Conservation (phyloP, 2,329 filamentous ascomycete species). For the Botrytis porri region DNA sequence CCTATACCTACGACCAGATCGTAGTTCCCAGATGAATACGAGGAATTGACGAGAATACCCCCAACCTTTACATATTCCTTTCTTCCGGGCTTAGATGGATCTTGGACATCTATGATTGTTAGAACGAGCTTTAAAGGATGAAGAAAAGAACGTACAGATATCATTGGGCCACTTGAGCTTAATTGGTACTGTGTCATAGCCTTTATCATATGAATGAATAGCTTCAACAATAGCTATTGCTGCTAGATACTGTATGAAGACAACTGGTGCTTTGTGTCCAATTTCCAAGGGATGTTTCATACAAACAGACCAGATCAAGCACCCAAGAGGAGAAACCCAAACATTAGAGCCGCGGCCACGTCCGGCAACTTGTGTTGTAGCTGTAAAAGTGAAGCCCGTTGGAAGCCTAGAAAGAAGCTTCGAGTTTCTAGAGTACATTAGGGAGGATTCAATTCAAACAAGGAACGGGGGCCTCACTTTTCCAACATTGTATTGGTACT, state of each 20-base stretch:
- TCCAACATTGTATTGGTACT: slow-evolving; percentile 93
- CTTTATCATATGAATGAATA: slow-evolving; percentile 73
- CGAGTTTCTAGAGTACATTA: slow-evolving; percentile 58
- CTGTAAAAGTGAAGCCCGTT: slow-evolving; percentile 81
- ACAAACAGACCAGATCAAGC: slow-evolving; percentile 82
- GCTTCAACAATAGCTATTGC: slow-evolving; percentile 84
- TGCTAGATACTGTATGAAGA: slow-evolving; percentile 91
- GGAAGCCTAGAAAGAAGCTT: slow-evolving; percentile 73
- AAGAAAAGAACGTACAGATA: slow-evolving; percentile 57
- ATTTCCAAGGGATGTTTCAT: slow-evolving; percentile 78
- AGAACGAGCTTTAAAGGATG: background rate
- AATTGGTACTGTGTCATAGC: slow-evolving; percentile 73
- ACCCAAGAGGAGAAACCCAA: slow-evolving; percentile 87
- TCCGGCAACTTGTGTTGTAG: slow-evolving; percentile 83
- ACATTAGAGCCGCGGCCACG: slow-evolving; percentile 88
- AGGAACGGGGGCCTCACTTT: slow-evolving; percentile 53
- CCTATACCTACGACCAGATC: slow-evolving; percentile 84
- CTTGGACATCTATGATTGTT: slow-evolving; percentile 55
- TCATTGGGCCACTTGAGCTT: slow-evolving; percentile 98
- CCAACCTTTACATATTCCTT: slow-evolving; percentile 80
- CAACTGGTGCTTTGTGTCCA: slow-evolving; percentile 70
- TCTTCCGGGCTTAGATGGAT: slow-evolving; percentile 52
- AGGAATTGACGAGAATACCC: slow-evolving; percentile 87
- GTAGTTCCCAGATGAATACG: slow-evolving; percentile 73
- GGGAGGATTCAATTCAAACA: slow-evolving; percentile 12